phyloP scores from a whole-genome alignment of 164 flowering plant genomes.

The Vitis rupestris region DNA sequence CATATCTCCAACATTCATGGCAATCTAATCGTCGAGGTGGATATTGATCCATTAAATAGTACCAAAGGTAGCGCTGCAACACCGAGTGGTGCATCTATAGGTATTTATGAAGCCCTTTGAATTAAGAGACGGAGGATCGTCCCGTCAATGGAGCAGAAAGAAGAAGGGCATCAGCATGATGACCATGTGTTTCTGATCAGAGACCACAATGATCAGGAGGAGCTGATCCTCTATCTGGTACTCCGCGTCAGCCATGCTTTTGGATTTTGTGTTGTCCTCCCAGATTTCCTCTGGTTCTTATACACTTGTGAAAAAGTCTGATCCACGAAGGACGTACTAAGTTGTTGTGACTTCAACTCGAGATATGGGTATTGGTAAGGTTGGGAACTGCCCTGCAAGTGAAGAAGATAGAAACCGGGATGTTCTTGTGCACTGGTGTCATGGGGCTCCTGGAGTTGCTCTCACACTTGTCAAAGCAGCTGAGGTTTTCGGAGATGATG shows the following conservation, averaged over 20 bases:
- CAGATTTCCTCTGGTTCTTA: conserved; percentile 11
- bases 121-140: too few relatives aligned
- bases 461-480: conserved; percentile 78
- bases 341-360: conserved; percentile 89
- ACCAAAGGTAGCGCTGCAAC: too few relatives aligned
- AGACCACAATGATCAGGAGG: too few relatives aligned
- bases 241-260: conserved; percentile 23
- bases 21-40: too few relatives aligned
- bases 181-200: too few relatives aligned
- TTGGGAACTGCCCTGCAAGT: conserved; percentile 78
- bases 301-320: conserved; percentile 22
- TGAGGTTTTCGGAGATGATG: conserved; percentile 59
- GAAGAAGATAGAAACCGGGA: conserved; percentile 55
- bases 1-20: too few relatives aligned
- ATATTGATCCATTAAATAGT: too few relatives aligned
- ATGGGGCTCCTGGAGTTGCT: conserved; percentile 83
- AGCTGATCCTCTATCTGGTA: neutral
- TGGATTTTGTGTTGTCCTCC: conserved; percentile 5
- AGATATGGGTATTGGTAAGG: conserved; percentile 79
- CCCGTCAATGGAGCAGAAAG: too few relatives aligned
- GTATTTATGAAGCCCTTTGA: too few relatives aligned
- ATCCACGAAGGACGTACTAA: conserved; percentile 65
- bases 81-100: too few relatives aligned
- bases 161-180: too few relatives aligned
- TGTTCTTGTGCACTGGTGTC: conserved; percentile 87